Conservation (phyloP, 352 stramenopile species). For the Phytophthora citrophthora region DNA sequence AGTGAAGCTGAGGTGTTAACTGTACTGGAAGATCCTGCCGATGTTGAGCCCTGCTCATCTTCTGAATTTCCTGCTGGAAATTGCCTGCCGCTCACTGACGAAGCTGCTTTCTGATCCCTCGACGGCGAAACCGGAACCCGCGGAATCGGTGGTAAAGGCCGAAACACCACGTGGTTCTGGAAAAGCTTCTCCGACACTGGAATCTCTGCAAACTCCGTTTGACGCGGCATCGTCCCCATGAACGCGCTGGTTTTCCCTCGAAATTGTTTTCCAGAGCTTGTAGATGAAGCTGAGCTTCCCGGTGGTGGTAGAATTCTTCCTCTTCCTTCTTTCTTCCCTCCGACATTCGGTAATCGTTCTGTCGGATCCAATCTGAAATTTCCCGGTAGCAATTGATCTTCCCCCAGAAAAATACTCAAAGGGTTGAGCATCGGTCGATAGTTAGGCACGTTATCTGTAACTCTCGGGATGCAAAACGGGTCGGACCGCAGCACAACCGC, state of each 20-base stretch:
- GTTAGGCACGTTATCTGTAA: conserved; percentile 74
- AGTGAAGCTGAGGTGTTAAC: conserved; percentile 13
- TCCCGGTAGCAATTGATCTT: conserved; percentile 73
- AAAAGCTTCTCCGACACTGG: conserved; percentile 59
- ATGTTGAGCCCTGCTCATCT: background rate
- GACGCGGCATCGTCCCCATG: conserved; percentile 65
- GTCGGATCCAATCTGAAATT: conserved; percentile 68
- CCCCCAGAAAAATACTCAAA: conserved; percentile 68
- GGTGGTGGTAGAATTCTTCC: conserved; percentile 2
- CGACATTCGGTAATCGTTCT: conserved; percentile 35
- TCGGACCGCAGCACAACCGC: conserved; percentile 58
- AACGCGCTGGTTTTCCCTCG: conserved; percentile 55
- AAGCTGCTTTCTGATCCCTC: conserved; percentile 3
- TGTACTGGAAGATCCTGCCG: background rate
- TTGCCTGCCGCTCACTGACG: conserved; percentile 2
- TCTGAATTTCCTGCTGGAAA: conserved; percentile 13
- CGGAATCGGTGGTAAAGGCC: conserved; percentile 14
- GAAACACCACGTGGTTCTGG: conserved; percentile 44
- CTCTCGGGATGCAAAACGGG: conserved; percentile 76
- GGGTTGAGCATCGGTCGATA: conserved; percentile 78
- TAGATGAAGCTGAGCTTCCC: conserved; percentile 23
- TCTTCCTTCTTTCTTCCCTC: conserved; percentile 7
- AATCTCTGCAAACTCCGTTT: conserved; percentile 59
- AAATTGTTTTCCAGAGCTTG: conserved; percentile 27
- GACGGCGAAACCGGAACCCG: conserved; percentile 17